phyloP scores from a whole-genome alignment of 257 asterid species.

The Primulina huaijiensis region DNA sequence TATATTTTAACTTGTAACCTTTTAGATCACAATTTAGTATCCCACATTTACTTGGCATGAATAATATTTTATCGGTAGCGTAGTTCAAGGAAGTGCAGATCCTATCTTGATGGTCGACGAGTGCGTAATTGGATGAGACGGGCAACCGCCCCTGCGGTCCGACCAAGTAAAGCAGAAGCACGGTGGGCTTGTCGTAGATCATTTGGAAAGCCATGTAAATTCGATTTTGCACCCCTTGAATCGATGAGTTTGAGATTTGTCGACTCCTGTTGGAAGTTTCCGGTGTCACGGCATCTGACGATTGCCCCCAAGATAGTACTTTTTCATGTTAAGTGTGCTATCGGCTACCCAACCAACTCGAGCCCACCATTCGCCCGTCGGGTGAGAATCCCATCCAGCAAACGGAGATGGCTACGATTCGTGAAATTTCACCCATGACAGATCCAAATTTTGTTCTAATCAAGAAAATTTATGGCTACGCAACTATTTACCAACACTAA shows the following conservation, averaged over 20 bases:
- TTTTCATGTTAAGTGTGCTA: slow-evolving; percentile 27
- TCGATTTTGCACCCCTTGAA: slow-evolving; percentile 29
- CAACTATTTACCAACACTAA: too few relatives aligned
- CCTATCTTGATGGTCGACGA: slow-evolving; percentile 45
- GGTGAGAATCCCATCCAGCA: slow-evolving; percentile 59
- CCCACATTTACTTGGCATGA: neutral
- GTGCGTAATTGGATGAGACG: slow-evolving; percentile 22
- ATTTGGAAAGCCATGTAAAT: slow-evolving; percentile 63
- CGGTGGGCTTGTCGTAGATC: slow-evolving; percentile 35
- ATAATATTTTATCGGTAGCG: slow-evolving; percentile 47
- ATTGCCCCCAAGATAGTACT: slow-evolving; percentile 62
- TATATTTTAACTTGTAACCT: too few relatives aligned
- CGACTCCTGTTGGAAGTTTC: slow-evolving; percentile 37
- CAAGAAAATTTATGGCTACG: too few relatives aligned
- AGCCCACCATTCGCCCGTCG: slow-evolving; percentile 68
- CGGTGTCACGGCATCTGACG: slow-evolving; percentile 34
- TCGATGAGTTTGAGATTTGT: slow-evolving; percentile 40
- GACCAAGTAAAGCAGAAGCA: slow-evolving; percentile 55
- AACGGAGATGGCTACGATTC: too few relatives aligned
- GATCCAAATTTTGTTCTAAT: too few relatives aligned
- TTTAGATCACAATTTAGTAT: neutral
- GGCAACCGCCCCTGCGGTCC: slow-evolving; percentile 54
- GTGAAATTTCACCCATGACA: neutral
- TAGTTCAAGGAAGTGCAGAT: slow-evolving; percentile 49
- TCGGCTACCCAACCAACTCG: slow-evolving; percentile 60